phyloP scores from a whole-genome alignment of 2,329 filamentous ascomycete genomes.

The Neobulgaria alba region DNA sequence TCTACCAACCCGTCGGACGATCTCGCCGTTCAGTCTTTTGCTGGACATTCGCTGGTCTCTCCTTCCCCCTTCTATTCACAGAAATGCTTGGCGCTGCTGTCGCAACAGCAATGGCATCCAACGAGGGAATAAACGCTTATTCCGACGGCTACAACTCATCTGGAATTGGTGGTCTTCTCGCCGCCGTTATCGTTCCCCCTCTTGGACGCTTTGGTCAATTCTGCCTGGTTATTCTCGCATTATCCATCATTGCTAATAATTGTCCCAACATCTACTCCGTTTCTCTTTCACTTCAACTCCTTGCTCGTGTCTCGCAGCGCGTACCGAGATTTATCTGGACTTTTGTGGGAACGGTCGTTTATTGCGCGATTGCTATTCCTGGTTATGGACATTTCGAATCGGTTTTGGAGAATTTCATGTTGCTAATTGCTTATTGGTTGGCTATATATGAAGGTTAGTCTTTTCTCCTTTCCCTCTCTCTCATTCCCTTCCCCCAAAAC shows the following conservation, averaged over 20 bases:
- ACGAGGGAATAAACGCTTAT: slow-evolving; percentile 47
- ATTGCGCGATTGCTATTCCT: slow-evolving; percentile 61
- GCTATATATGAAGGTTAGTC: slow-evolving; percentile 55
- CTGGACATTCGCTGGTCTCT: slow-evolving; percentile 60
- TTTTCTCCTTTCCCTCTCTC: not conserved
- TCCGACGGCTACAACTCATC: slow-evolving; percentile 44
- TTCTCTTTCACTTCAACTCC: slow-evolving; percentile 56
- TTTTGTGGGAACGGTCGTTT: slow-evolving; percentile 49
- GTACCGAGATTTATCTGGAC: slow-evolving; percentile 64
- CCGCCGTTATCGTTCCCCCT: slow-evolving; percentile 52
- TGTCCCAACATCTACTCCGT: slow-evolving; percentile 67
- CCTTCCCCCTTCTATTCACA: slow-evolving; percentile 64
- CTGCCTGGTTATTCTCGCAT: slow-evolving; percentile 57
- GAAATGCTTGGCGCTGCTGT: slow-evolving; percentile 65
- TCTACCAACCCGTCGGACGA: slow-evolving; percentile 61
- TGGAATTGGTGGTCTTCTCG: slow-evolving; percentile 58
- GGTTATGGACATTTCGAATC: slow-evolving; percentile 57
- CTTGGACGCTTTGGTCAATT: slow-evolving; percentile 64
- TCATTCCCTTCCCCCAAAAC: not conserved
- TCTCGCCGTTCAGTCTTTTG: slow-evolving; percentile 55
- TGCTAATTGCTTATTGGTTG: slow-evolving; percentile 63
- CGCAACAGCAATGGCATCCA: slow-evolving; percentile 51
- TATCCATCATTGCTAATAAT: slow-evolving; percentile 63
- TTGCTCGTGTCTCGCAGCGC: slow-evolving; percentile 47
- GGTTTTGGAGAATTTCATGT: slow-evolving; percentile 63